These are phyloP conservation scores for Hyphodiscus sp. DNA, from an alignment of 2,329 filamentous ascomycete species.

Conservation along the genomic window DNA sequence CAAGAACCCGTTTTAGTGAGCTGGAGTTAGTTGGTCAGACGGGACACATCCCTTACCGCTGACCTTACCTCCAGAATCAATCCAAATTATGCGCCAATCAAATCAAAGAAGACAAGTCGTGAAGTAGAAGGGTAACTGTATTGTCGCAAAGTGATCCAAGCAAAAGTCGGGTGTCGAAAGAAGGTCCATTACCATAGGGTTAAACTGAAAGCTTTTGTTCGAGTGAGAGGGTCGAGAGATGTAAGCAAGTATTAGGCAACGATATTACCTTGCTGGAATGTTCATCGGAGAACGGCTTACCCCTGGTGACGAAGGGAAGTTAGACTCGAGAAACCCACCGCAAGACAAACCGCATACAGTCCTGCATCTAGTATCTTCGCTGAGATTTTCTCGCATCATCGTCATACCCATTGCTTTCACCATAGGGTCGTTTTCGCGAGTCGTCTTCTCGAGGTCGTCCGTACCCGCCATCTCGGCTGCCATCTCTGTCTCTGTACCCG, in stretches of 20 bases:
- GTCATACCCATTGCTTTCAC: constrained; percentile 64
- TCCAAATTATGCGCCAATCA: constrained; percentile 8
- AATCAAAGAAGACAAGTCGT: constrained; percentile 12
- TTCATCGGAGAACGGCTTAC: constrained; percentile 31
- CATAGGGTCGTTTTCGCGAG: constrained; percentile 44
- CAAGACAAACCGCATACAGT: constrained; percentile 30
- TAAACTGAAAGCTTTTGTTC: not conserved
- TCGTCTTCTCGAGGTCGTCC: constrained; percentile 48
- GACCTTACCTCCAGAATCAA: constrained; percentile 43
- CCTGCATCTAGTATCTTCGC: constrained; percentile 51
- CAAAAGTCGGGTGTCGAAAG: not conserved
- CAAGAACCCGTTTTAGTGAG: constrained; percentile 17
- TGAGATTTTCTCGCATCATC: constrained; percentile 63
- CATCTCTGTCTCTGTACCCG: constrained; percentile 47
- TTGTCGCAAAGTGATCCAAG: not conserved
- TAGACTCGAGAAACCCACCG: constrained; percentile 43
- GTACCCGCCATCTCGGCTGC: constrained; percentile 39
- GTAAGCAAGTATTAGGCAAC: constrained; percentile 17
- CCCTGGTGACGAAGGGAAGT: constrained; percentile 32
- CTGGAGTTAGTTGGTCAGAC: constrained; percentile 26
- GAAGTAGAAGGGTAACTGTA: constrained; percentile 5
- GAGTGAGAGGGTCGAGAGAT: constrained; percentile 3
- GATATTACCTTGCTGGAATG: constrained; percentile 29
- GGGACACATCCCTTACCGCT: constrained; percentile 42
- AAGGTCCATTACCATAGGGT: constrained; percentile 19